phyloP scores from a whole-genome alignment of 139 green algal genomes.

The Tetraselmis striata region DNA sequence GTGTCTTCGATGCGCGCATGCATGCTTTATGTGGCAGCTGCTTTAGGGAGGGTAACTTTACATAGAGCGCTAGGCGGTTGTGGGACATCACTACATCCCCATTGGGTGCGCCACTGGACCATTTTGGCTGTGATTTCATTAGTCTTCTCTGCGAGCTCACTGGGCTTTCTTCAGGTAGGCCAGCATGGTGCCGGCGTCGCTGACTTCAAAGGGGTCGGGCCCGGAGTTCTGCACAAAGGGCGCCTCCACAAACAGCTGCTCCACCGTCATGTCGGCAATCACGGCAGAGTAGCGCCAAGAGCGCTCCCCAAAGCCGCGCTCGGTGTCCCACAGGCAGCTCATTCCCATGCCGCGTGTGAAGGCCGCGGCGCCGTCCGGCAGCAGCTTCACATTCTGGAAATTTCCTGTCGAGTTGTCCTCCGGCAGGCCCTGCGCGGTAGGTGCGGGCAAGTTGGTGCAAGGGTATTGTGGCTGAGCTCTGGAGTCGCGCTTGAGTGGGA shows the following conservation, averaged over 20 bases:
- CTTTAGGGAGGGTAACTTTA: too few relatives aligned
- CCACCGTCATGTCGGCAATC: slow-evolving; percentile 7
- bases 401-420: background rate
- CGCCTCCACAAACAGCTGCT: slow-evolving; percentile 8
- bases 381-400: slow-evolving; percentile 5
- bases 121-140: too few relatives aligned
- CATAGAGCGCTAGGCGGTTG: too few relatives aligned
- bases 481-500: too few relatives aligned
- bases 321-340: background rate
- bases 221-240: background rate
- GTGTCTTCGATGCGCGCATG: too few relatives aligned
- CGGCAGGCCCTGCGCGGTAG: background rate
- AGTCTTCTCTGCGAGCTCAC: too few relatives aligned
- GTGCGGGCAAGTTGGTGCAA: background rate
- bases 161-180: background rate
- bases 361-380: slow-evolving; percentile 1
- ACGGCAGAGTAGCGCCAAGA: slow-evolving; percentile 13
- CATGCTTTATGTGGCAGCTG: too few relatives aligned
- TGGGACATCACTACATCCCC: too few relatives aligned
- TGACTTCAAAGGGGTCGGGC: background rate
- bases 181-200: background rate
- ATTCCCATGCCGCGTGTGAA: slow-evolving; percentile 15
- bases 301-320: slow-evolving; percentile 8
- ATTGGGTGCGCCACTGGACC: too few relatives aligned
- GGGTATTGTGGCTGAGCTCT: background rate